Evolutionary conservation across 768 basidiomycete genomes (phyloP), one percentile per base, ranked within the genome.

Genomic region (Termitomyces sp.): DNA sequence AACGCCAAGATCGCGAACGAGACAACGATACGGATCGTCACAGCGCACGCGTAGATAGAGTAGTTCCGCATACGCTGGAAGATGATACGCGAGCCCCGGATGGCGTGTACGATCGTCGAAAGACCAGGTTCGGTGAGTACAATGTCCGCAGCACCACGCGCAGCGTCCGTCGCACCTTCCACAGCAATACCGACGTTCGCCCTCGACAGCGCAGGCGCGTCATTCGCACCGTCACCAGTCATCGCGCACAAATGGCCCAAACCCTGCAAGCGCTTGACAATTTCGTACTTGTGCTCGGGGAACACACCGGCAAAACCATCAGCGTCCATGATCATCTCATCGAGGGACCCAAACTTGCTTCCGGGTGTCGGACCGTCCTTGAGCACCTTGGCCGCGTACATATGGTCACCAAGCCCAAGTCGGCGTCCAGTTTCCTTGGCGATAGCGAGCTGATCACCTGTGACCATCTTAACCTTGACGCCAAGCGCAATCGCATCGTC

Each of bases 21-120:
- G 67, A 97, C 92, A 66, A 98, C 96, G 75, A 98, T 96, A 89
- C 96, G 96, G 77, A 97, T 97, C 63, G 96, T 98, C 68, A 96
- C 94, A 47, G 92, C 86, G 72, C 93, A 95, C 37, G 92, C 92
- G 74, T 94, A 95, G 80, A 98, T 97, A 56, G 96, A 92, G 79
- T 98, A 98, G 84, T 98, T 98, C 69, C 96, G 82, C 96, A 98
- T 98, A 79, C 96, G 92, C 73, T 98, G 96, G 92, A 98, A 98
- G 78, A 98, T 98, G 80, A 97, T 79, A 82, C 96, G 96, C 38
- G 96, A 97, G 63, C 94, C 94, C 68, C 94, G 93, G 75, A 98
- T 98, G 73, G 96, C 96, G 76, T 98, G 95, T 66, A 98, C 94
- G 72, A 98, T 98, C 72, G 96, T 98, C 63, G 96, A 98, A 52